Evolutionary conservation across 805 yeast species (phyloP).

Genomic region (Lachancea fermentati): DNA sequence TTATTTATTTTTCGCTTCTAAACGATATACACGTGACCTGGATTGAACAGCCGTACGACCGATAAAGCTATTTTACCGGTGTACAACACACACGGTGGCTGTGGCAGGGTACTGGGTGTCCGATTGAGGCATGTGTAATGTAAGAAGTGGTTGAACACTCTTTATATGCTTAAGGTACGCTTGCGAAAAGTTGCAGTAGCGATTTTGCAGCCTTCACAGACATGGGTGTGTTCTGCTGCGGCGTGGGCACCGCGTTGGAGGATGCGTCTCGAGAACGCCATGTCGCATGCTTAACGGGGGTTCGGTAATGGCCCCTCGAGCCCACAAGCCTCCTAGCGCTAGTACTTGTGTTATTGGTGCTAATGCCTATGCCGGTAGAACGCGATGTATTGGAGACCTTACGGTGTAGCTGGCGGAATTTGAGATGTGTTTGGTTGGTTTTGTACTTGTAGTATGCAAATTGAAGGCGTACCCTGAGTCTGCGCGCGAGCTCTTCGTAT

Average conservation of each 20-base stretch:
- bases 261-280: background rate
- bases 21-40: background rate
- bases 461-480: constrained; percentile 42
- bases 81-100: too few species aligned
- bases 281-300: constrained; percentile 5
- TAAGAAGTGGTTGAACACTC: too few species aligned
- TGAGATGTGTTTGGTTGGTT: constrained; percentile 39
- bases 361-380: too few species aligned
- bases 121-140: too few species aligned
- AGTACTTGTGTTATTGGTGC: too few species aligned
- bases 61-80: too few species aligned
- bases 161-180: constrained; percentile 9
- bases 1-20: background rate
- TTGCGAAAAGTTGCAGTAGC: constrained; percentile 28
- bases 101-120: too few species aligned
- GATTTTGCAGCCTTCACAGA: constrained; percentile 35
- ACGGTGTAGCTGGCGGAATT: constrained; percentile 10
- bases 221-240: constrained; percentile 27
- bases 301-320: constrained; percentile 6
- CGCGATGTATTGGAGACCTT: background rate
- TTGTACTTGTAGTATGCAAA: constrained; percentile 48
- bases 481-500: constrained; percentile 16
- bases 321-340: constrained; percentile 4
- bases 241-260: background rate
- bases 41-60: background rate